Base-by-base conservation (phyloP, 176 grass and related monocot genomes). In the Eragrostis nindensis region DNA sequence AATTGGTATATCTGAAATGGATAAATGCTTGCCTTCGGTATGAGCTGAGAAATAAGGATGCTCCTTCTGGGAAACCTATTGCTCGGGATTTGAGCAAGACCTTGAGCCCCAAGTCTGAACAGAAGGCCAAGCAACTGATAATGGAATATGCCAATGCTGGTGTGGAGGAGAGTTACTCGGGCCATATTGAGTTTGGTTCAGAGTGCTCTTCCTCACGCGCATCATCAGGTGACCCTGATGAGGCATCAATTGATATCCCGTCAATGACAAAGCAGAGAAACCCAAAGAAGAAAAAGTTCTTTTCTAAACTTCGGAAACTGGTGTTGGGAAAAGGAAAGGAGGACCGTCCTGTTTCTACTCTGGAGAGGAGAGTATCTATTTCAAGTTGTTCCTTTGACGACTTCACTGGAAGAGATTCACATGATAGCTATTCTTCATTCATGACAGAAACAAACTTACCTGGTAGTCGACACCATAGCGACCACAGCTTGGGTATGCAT, bases 1-100 rank as follows among this genome's bases (percentile, higher is more conserved):
- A 99, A 77, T 73, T 99, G 75, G 96, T 99, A 40, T 99, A 99
- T 78, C 89, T 99, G 11, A 99, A 86, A 91, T 99, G 96, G 96
- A 94, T 95, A 70, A 99, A 99, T 74, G 96, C 96, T 72, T 99
- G 96, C 86, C 88, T 99, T 19, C 82, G 96, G 59, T 91, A 93
- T 29, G 96, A 99, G 79, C 57, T 99, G 66, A 92, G 93, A 80
- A 91, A 93, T 69, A 84, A 91, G 76, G 85, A 82, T 12, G 56
- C 86, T 52, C 47, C 73, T 74, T 70, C 70, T 3, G 87, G 90
- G 16, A 95, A 95, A 72, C 90, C 82, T 38, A 59, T 86, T 57
- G 96, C 96, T 0, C 76, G 86, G 61, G 92, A 95, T 81, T 90
- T 99, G 41, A 99, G 86, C 84, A 93, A 88, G 78, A 93, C 82